phyloP scores from a whole-genome alignment of 2,329 filamentous ascomycete species.

The Ceratocystis colombiana region DNA sequence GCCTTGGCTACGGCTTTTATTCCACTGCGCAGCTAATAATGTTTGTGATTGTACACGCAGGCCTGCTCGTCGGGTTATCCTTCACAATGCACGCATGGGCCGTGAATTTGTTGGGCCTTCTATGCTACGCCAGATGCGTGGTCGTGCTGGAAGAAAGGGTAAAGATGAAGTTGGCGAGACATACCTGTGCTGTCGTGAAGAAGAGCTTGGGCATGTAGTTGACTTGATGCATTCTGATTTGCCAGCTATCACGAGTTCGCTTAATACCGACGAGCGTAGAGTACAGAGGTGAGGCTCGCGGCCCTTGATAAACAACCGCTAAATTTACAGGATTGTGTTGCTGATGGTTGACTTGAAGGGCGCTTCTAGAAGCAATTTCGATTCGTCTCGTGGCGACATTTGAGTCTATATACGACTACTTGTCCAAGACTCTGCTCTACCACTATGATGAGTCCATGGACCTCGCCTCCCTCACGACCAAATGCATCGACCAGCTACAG shows the following conservation, averaged over 20 bases:
- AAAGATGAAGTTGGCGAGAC: conserved; percentile 70
- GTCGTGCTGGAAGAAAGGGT: conserved; percentile 65
- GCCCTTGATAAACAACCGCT: background rate
- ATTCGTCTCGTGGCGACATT: conserved; percentile 56
- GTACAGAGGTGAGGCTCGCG: conserved; percentile 47
- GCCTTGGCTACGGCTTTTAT: background rate
- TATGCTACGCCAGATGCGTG: conserved; percentile 73
- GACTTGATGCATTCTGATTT: conserved; percentile 63
- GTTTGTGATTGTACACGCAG: conserved; percentile 27
- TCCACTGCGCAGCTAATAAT: background rate
- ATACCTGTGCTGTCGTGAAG: conserved; percentile 60
- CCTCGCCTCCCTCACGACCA: conserved; percentile 46
- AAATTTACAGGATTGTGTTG: background rate
- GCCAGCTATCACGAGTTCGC: conserved; percentile 57
- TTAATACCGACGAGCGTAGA: conserved; percentile 56
- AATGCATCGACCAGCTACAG: conserved; percentile 49
- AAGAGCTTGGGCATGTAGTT: conserved; percentile 58
- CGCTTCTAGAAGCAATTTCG: conserved; percentile 59
- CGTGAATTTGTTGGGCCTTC: conserved; percentile 65
- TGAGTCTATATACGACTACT: conserved; percentile 57
- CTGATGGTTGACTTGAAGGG: conserved; percentile 37
- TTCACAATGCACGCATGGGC: conserved; percentile 67
- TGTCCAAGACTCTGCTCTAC: conserved; percentile 56
- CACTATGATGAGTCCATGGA: conserved; percentile 43
- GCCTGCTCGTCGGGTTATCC: conserved; percentile 60